Percentiles rank a stretch among this genome's conserved stretches.
These are phyloP conservation scores for Cryptococcus hybrid DNA, from an alignment of 1,284 basidiomycete species.

Conservation along the genomic window DNA sequence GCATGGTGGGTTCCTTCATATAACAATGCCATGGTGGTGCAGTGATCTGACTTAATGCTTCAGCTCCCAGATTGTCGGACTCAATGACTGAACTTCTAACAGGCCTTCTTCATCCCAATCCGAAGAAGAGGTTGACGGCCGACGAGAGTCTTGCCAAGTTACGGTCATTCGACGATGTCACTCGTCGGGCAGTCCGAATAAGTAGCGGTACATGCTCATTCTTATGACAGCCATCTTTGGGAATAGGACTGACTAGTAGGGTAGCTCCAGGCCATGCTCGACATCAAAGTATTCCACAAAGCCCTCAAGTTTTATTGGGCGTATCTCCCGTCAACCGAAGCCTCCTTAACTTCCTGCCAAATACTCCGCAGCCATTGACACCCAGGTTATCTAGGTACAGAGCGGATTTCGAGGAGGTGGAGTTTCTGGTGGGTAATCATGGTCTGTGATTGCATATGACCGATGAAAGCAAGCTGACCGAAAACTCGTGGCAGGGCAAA, in stretches of 20 bases:
- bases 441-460: neutral
- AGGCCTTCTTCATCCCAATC: conserved; percentile 36
- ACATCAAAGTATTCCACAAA: conserved; percentile 4
- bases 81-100: conserved; percentile 32
- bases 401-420: conserved; percentile 50
- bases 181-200: conserved; percentile 10
- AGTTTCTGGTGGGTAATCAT: conserved; percentile 38
- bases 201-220: conserved; percentile 3
- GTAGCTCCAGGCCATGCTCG: conserved; percentile 1
- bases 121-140: conserved; percentile 43
- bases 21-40: no score
- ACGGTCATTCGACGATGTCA: conserved; percentile 26
- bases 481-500: conserved; percentile 61
- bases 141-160: conserved; percentile 39
- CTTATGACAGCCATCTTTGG: neutral
- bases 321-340: conserved; percentile 26
- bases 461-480: neutral
- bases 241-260: neutral
- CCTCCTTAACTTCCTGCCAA: conserved; percentile 25
- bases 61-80: conserved; percentile 28
- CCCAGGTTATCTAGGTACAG: conserved; percentile 42
- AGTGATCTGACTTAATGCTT: neutral
- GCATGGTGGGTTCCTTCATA: conserved; percentile 25
- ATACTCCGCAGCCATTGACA: conserved; percentile 10
- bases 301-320: conserved; percentile 24